Conservation (phyloP, 495 filamentous ascomycete species). For the Evansstolkia leycettana region DNA sequence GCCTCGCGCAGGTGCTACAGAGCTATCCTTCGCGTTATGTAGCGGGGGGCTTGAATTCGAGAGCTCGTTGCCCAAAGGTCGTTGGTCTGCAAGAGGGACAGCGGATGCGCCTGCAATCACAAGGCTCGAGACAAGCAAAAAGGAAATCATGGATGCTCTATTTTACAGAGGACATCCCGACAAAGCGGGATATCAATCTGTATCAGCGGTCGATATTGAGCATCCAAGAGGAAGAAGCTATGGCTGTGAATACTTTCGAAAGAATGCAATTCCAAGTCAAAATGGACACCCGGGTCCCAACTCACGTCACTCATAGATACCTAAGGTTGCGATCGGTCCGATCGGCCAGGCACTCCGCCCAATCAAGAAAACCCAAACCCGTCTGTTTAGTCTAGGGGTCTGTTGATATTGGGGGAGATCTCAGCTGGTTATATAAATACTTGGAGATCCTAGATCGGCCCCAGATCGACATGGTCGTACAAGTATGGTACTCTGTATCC, state of each 20-base stretch:
- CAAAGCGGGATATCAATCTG: slow-evolving; percentile 2
- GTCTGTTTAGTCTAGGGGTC: no score
- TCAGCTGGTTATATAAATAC: no score
- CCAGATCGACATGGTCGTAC: neutral
- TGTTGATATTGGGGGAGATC: no score
- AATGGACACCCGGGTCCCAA: no score
- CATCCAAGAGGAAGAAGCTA: neutral
- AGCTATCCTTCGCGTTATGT: slow-evolving; percentile 1
- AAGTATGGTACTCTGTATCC: no score
- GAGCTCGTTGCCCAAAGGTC: slow-evolving; percentile 4
- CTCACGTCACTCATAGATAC: neutral
- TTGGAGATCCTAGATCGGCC: no score
- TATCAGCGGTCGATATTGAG: neutral
- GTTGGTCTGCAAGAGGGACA: slow-evolving; percentile 5
- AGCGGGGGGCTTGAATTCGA: neutral
- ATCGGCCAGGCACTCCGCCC: slow-evolving; percentile 1
- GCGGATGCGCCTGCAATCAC: slow-evolving; percentile 1
- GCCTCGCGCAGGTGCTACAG: slow-evolving; percentile 2
- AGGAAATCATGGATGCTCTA: neutral
- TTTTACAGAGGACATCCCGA: neutral
- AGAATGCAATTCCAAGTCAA: neutral
- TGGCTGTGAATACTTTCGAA: neutral
- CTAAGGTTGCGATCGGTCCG: neutral
- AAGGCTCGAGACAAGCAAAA: neutral
- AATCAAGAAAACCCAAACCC: slow-evolving; percentile 2